These are phyloP conservation scores for Saccharomycopsis babjevae DNA, from an alignment of 805 yeast genomes.

Conservation along the genomic window DNA sequence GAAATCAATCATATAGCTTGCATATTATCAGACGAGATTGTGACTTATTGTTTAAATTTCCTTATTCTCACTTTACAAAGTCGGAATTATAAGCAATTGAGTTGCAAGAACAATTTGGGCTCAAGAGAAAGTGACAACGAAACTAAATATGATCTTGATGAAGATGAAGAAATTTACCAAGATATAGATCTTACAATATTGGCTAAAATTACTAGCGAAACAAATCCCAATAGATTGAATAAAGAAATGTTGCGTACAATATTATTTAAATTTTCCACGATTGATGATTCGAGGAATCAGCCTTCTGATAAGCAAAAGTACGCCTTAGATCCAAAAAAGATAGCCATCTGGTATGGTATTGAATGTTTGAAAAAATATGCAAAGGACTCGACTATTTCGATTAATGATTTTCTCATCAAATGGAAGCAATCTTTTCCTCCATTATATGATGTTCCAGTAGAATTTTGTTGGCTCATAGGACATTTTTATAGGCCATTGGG, in stretches of 20 bases:
- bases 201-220: background rate
- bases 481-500: constrained; percentile 38
- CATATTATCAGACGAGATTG: constrained; percentile 21
- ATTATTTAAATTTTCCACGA: constrained; percentile 35
- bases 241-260: constrained; percentile 37
- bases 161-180: background rate
- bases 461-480: constrained; percentile 45
- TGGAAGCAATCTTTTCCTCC: constrained; percentile 59
- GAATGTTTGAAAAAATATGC: constrained; percentile 35
- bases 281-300: constrained; percentile 10
- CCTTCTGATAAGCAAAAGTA: constrained; percentile 20
- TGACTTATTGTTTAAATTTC: constrained; percentile 12
- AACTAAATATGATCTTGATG: background rate
- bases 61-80: constrained; percentile 15
- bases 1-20: constrained; percentile 32
- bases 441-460: constrained; percentile 50
- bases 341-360: constrained; percentile 58
- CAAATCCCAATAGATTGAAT: background rate
- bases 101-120: no score
- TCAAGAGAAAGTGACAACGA: background rate
- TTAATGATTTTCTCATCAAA: constrained; percentile 49
- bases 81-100: background rate
- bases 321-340: constrained; percentile 32
- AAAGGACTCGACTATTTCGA: constrained; percentile 21
- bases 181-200: background rate